Evolutionary conservation across 495 filamentous ascomycete genomes (phyloP).

Genomic region (Clohesyomyces aquaticus): DNA sequence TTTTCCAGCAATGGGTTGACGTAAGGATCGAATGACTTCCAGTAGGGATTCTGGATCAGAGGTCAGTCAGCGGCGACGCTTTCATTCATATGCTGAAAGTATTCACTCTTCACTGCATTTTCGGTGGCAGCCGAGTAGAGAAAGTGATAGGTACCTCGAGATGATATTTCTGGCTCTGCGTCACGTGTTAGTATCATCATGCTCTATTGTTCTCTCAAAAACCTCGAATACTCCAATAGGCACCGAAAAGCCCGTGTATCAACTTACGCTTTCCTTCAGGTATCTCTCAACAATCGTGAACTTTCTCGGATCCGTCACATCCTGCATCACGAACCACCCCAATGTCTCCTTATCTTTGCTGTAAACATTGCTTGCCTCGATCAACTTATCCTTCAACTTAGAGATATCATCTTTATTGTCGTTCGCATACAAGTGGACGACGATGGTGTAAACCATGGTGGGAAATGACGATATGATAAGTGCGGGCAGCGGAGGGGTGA

Average conservation of each 20-base stretch:
- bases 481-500: no score
- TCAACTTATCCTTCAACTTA: slow-evolving; percentile 67
- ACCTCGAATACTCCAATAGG: no score
- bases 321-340: slow-evolving; percentile 71
- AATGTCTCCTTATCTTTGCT: slow-evolving; percentile 68
- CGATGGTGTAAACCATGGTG: slow-evolving; percentile 61
- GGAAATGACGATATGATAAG: no score
- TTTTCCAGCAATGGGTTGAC: slow-evolving; percentile 65
- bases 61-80: neutral
- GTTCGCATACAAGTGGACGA: slow-evolving; percentile 67
- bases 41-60: slow-evolving; percentile 60
- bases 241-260: no score
- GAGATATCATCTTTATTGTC: slow-evolving; percentile 60
- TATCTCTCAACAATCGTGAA: slow-evolving; percentile 75
- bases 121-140: no score
- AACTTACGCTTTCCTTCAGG: slow-evolving; percentile 55
- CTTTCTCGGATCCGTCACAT: slow-evolving; percentile 62
- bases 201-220: slow-evolving; percentile 3
- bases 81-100: neutral
- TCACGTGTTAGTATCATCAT: slow-evolving; percentile 26
- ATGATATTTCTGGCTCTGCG: slow-evolving; percentile 62
- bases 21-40: slow-evolving; percentile 71
- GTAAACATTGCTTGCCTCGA: slow-evolving; percentile 67
- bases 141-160: slow-evolving; percentile 46
- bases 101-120: neutral